These are phyloP conservation scores for Mucor circinelloides DNA, from an alignment of 371 early-diverging fungal genomes.

Conservation along the genomic window DNA sequence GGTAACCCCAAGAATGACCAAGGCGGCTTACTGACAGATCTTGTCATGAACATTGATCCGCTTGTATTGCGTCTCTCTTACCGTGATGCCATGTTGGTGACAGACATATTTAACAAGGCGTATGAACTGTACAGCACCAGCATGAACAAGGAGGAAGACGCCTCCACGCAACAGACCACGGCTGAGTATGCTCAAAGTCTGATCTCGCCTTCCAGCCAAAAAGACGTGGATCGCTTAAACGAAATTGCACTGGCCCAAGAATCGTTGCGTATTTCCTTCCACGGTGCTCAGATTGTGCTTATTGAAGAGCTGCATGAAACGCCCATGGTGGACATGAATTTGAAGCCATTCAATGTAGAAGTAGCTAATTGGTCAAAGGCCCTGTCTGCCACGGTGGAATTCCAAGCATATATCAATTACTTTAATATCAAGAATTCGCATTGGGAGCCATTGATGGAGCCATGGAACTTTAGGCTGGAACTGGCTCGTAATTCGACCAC, in stretches of 20 bases:
- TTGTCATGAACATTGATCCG: constrained; percentile 65
- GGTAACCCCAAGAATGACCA: constrained; percentile 25
- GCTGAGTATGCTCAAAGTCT: constrained; percentile 6
- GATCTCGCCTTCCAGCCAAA: neutral
- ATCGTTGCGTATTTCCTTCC: constrained; percentile 61
- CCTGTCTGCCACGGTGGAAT: constrained; percentile 71
- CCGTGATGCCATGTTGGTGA: constrained; percentile 83
- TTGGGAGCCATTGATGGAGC: constrained; percentile 98
- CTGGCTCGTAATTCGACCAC: constrained; percentile 31
- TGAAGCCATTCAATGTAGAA: constrained; percentile 79
- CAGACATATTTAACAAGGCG: constrained; percentile 80
- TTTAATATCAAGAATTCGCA: constrained; percentile 96
- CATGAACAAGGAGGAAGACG: neutral
- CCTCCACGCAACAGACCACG: neutral
- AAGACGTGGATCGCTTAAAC: constrained; percentile 9
- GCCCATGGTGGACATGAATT: constrained; percentile 87
- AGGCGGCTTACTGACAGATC: constrained; percentile 29
- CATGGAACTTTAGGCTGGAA: constrained; percentile 75
- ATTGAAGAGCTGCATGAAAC: constrained; percentile 92
- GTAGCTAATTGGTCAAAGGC: constrained; percentile 87
- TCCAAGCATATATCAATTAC: constrained; percentile 82
- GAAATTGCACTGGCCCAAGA: constrained; percentile 27
- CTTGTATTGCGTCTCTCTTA: constrained; percentile 77
- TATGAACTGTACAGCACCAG: constrained; percentile 56
- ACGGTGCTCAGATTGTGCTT: constrained; percentile 81